These are phyloP conservation scores for Luvunga scandens DNA, from an alignment of 345 rosid genomes.

Conservation along the genomic window DNA sequence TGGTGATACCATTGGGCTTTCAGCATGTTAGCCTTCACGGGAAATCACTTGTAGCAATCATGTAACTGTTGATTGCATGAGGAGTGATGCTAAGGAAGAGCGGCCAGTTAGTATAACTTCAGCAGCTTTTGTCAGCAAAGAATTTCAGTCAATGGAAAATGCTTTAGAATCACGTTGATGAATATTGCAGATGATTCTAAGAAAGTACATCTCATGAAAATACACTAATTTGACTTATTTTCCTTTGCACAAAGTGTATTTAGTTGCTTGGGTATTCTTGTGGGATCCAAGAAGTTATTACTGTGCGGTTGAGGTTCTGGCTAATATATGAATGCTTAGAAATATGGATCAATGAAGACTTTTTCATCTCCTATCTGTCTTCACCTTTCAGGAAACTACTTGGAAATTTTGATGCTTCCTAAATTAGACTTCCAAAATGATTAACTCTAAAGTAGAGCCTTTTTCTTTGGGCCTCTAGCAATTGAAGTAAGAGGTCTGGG, in stretches of 20 bases:
- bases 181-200: constrained; percentile 68
- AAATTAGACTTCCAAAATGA: neutral
- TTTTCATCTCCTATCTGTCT: neutral
- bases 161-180: constrained; percentile 66
- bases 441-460: neutral
- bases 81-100: constrained; percentile 25
- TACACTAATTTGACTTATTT: constrained; percentile 21
- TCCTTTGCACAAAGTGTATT: neutral
- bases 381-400: neutral
- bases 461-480: no score
- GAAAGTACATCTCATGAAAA: constrained; percentile 61
- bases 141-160: constrained; percentile 26
- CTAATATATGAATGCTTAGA: neutral
- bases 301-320: neutral
- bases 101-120: constrained; percentile 15
- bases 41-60: constrained; percentile 29
- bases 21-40: constrained; percentile 17
- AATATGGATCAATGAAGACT: neutral
- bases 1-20: constrained; percentile 20
- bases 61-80: constrained; percentile 16
- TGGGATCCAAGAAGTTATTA: neutral
- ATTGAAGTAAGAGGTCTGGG: no score
- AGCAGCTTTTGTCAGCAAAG: constrained; percentile 20
- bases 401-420: neutral
- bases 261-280: neutral